Conservation (phyloP, 352 stramenopile species). For the Phytopythium litorale region DNA sequence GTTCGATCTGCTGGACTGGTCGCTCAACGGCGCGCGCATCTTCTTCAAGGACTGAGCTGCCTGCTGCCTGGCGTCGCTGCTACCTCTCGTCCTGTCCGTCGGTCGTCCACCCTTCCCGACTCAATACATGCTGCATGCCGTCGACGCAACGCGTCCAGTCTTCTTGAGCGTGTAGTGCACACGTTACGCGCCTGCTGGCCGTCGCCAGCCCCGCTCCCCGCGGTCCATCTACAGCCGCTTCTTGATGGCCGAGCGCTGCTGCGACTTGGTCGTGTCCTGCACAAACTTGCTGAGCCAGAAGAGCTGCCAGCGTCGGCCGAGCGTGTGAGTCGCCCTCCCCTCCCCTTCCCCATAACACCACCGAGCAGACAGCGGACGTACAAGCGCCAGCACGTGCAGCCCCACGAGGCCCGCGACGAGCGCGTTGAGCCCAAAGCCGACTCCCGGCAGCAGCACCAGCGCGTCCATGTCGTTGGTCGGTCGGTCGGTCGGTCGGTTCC, state of each 20-base stretch:
- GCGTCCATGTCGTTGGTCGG: background rate
- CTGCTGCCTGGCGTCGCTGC: background rate
- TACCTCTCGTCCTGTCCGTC: background rate
- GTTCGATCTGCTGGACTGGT: slow-evolving; percentile 90
- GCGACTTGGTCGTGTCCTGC: slow-evolving; percentile 47
- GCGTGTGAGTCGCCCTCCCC: too few species aligned
- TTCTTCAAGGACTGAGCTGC: slow-evolving; percentile 87
- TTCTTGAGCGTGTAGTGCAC: background rate
- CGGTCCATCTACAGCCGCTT: slow-evolving; percentile 50
- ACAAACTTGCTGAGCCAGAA: slow-evolving; percentile 71
- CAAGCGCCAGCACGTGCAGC: slow-evolving; percentile 70
- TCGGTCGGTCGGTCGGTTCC: too few species aligned
- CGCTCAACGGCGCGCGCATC: slow-evolving; percentile 87
- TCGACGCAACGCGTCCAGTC: too few species aligned
- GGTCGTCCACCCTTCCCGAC: too few species aligned
- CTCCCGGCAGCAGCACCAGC: background rate
- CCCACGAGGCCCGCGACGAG: slow-evolving; percentile 63
- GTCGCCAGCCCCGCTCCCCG: too few species aligned
- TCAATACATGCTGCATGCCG: too few species aligned
- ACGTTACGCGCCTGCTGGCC: background rate
- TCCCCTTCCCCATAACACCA: too few species aligned
- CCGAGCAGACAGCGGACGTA: slow-evolving; percentile 12
- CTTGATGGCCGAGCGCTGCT: slow-evolving; percentile 24
- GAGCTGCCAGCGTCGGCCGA: slow-evolving; percentile 7
- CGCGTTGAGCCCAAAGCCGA: slow-evolving; percentile 61